Conservation (phyloP, 441 rosid species). For the Rhodomyrtus psidioides region DNA sequence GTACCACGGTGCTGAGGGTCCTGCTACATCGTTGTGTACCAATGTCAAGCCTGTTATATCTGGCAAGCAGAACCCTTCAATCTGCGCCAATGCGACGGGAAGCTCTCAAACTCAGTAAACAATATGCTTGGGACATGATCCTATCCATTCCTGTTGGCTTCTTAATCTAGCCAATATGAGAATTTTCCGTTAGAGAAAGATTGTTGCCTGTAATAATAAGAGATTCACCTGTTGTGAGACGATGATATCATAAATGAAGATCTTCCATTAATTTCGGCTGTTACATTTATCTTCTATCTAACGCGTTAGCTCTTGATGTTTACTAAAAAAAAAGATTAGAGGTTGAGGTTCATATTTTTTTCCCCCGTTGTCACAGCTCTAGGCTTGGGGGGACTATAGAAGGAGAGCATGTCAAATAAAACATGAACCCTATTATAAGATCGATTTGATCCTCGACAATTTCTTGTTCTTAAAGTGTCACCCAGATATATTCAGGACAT, state of each 20-base stretch:
- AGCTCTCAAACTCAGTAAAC: not conserved
- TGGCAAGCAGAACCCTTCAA: constrained; percentile 1
- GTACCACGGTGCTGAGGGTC: not conserved
- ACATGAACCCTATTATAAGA: no score
- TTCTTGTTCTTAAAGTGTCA: no score
- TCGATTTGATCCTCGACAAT: no score
- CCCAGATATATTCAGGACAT: no score
- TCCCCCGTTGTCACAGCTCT: no score
- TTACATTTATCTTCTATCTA: not conserved
- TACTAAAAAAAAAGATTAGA: no score
- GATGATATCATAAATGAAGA: not conserved
- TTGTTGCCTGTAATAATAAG: not conserved
- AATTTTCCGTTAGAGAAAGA: not conserved
- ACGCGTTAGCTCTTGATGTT: not conserved
- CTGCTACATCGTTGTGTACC: not conserved
- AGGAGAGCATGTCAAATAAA: no score
- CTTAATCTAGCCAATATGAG: not conserved
- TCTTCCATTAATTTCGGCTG: not conserved
- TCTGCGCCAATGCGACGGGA: not conserved
- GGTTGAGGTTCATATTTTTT: not conserved
- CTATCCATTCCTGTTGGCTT: not conserved
- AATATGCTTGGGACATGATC: not conserved
- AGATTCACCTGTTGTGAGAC: not conserved
- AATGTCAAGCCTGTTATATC: not conserved
- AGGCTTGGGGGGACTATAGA: no score